phyloP scores from a whole-genome alignment of 345 rosid species.

The Sonneratia alba region DNA sequence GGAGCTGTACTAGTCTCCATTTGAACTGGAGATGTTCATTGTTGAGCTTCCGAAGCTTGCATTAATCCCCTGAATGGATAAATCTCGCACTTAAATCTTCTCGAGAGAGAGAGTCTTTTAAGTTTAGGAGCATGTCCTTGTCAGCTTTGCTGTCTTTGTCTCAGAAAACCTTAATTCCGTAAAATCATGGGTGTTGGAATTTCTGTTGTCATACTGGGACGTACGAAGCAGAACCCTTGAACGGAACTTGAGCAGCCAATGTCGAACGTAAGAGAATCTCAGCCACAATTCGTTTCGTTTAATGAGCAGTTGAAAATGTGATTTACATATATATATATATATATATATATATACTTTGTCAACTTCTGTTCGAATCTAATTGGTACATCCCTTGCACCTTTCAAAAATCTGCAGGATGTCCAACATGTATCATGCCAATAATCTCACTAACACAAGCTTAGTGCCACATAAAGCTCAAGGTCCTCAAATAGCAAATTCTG shows the following conservation, averaged over 20 bases:
- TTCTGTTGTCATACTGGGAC: neutral
- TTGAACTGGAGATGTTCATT: neutral
- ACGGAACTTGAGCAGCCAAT: neutral
- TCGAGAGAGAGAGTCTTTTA: neutral
- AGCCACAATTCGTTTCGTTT: neutral
- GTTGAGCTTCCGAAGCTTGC: neutral
- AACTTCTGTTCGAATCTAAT: neutral
- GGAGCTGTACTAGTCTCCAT: neutral
- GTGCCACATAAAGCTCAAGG: slow-evolving; percentile 15
- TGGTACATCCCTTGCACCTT: neutral
- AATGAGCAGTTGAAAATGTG: neutral
- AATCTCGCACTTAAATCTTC: neutral
- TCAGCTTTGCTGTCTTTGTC: neutral
- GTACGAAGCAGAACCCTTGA: neutral
- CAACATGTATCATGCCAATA: slow-evolving; percentile 15
- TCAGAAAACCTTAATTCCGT: neutral
- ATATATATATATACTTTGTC: neutral
- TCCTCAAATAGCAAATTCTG: slow-evolving; percentile 5
- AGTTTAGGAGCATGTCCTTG: neutral
- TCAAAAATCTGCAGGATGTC: neutral
- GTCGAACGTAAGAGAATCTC: neutral
- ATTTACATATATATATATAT: neutral
- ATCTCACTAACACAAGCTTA: slow-evolving; percentile 11
- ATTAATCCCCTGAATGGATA: neutral
- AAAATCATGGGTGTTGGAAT: neutral